These are phyloP conservation scores for Fusarium clavum DNA, from an alignment of 2,329 filamentous ascomycete genomes.

Conservation along the genomic window DNA sequence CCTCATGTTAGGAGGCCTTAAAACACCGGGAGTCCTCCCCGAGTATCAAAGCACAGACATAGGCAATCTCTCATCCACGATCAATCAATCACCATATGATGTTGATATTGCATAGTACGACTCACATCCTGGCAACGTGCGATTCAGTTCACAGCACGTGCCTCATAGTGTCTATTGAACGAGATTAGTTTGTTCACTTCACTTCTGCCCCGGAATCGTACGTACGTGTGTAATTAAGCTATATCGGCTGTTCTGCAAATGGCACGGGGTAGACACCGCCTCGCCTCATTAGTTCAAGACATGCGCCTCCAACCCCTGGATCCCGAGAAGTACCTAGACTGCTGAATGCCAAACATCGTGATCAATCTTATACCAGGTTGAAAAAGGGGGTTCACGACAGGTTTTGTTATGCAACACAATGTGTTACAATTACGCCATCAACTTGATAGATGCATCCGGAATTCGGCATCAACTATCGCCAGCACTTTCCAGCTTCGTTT, in stretches of 20 bases:
- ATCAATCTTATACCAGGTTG: not conserved
- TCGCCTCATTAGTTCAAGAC: conserved; percentile 12
- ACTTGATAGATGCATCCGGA: not conserved
- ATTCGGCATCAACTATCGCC: not conserved
- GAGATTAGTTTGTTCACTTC: conserved; percentile 23
- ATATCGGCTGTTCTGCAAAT: conserved; percentile 14
- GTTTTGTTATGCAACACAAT: not conserved
- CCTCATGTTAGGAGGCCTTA: not conserved
- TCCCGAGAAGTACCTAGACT: not conserved
- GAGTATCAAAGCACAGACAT: conserved; percentile 19
- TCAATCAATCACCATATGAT: conserved; percentile 9
- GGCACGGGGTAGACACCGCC: conserved; percentile 18
- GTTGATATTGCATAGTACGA: conserved; percentile 37
- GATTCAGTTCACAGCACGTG: conserved; percentile 43
- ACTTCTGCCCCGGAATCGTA: conserved; percentile 14
- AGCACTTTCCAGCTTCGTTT: not conserved
- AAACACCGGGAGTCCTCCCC: conserved; percentile 7
- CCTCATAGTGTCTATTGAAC: conserved; percentile 27
- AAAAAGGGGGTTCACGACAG: conserved; percentile 16
- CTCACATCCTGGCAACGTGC: conserved; percentile 39
- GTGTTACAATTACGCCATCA: conserved; percentile 7
- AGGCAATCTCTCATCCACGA: conserved; percentile 6
- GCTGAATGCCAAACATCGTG: conserved; percentile 12
- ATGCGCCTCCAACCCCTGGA: conserved; percentile 8
- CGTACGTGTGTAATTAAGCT: conserved; percentile 32